Evolutionary conservation across 2,329 filamentous ascomycete genomes (phyloP), one percentile per base, ranked within the genome.

Genomic region (Clarireedia hainanense): DNA sequence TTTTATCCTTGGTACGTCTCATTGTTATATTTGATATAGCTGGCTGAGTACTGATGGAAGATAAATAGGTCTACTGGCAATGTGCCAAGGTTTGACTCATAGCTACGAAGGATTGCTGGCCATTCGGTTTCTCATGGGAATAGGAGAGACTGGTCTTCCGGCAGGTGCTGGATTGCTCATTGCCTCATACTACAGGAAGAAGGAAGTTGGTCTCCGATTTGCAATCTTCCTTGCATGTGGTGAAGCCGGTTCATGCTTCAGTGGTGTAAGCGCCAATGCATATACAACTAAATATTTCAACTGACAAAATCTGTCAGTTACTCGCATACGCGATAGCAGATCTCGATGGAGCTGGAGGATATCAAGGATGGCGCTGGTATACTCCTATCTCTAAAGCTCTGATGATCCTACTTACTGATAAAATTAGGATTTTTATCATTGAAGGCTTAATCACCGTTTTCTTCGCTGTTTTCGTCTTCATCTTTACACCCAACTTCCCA

Each of bases 161-260:
- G 57, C 59, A 7, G 58, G 57, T 47, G 55, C 55, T 10, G 83
- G 74, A 52, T 73, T 73, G 58, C 74, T 75, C 61, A 77, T 80
- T 62, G 77, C 76, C 23, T 74, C 77, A 66, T 81, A 75, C 76
- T 84, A 81, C 65, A 73, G 73, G 47, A 73, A 80, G 39, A 74
- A 80, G 60, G 81, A 86, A 65, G 80, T 79, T 55, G 78, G 79
- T 49, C 74, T 79, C 36, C 77, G 81, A 24, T 82, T 83, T 74
- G 67, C 68, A 4, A 66, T 68, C 61, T 70, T 69, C 60, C 68
- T 70, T 59, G 66, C 66, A 52, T 68, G 68, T 69, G 74, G 65
- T 26, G 27, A 72, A 23, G 30, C 46, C 1, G 53, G 55, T n/a
- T 42, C 52, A 17, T 78, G 77, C 1, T 80, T 80, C 58, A 75